phyloP scores from a whole-genome alignment of 306 rosid genomes.

The Corylus heterophylla region DNA sequence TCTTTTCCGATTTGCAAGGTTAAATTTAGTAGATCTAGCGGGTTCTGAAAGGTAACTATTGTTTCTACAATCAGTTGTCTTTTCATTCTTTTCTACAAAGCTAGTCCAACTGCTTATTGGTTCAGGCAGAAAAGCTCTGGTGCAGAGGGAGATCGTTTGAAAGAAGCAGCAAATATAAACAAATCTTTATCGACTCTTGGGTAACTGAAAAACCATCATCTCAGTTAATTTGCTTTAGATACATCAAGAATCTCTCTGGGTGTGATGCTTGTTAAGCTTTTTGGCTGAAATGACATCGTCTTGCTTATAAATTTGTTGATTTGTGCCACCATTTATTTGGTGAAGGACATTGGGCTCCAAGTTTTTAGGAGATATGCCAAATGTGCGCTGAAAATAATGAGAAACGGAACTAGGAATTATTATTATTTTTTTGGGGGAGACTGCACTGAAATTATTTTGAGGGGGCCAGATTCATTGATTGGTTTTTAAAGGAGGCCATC shows the following conservation, averaged over 20 bases:
- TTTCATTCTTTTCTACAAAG: conserved; percentile 19
- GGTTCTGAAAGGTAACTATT: conserved; percentile 86
- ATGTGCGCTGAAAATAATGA: conserved; percentile 4
- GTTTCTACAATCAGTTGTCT: conserved; percentile 16
- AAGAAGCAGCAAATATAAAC: conserved; percentile 95
- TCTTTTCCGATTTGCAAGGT: conserved; percentile 91
- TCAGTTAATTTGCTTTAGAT: conserved; percentile 22
- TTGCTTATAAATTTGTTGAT: neutral
- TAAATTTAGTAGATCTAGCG: conserved; percentile 93
- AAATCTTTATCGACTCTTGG: conserved; percentile 94
- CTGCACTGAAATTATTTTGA: no score
- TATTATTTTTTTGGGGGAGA: no score
- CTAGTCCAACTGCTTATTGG: conserved; percentile 28
- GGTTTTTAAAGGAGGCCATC: no score
- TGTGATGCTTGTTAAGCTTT: conserved; percentile 3
- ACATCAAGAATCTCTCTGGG: neutral
- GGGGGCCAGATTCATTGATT: no score
- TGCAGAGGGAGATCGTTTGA: conserved; percentile 90
- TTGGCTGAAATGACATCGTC: neutral
- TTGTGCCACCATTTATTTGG: neutral
- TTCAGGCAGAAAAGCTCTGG: conserved; percentile 96
- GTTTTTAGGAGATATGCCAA: neutral
- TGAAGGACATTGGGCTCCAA: neutral
- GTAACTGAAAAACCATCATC: conserved; percentile 43
- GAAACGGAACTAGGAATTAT: no score